These are phyloP conservation scores for Auricularia auricula-judae DNA, from an alignment of 768 basidiomycete genomes.

Conservation along the genomic window DNA sequence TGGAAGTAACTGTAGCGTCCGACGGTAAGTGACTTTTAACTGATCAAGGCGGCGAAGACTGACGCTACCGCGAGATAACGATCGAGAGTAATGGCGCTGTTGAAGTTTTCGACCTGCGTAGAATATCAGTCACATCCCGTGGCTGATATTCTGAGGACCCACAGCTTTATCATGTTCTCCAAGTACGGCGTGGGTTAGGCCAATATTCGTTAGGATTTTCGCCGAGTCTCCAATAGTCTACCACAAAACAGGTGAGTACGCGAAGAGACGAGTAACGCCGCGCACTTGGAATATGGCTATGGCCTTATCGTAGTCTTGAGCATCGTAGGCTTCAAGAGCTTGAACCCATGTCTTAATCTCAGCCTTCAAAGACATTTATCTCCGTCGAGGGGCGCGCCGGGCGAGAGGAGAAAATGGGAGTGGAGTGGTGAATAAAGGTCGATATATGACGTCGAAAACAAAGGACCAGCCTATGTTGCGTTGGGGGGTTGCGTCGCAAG, in stretches of 20 bases:
- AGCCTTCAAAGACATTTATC: slow-evolving; percentile 11
- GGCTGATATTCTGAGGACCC: background rate
- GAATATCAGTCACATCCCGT: background rate
- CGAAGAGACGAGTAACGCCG: slow-evolving; percentile 1
- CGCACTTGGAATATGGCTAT: slow-evolving; percentile 66
- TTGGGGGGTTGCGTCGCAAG: no score
- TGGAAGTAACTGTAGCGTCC: slow-evolving; percentile 59
- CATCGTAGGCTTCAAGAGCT: slow-evolving; percentile 83
- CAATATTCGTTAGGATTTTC: slow-evolving; percentile 88
- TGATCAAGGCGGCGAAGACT: slow-evolving; percentile 19
- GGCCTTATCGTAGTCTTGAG: slow-evolving; percentile 64
- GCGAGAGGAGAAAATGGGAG: background rate
- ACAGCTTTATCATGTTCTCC: slow-evolving; percentile 73
- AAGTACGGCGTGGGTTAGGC: slow-evolving; percentile 83
- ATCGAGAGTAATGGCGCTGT: slow-evolving; percentile 66
- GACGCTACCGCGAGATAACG: slow-evolving; percentile 81
- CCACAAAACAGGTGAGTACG: background rate
- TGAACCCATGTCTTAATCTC: slow-evolving; percentile 79
- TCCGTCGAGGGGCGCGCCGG: background rate
- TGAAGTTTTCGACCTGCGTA: slow-evolving; percentile 54
- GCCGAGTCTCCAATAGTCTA: slow-evolving; percentile 75
- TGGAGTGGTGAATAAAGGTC: background rate
- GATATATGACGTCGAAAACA: no score
- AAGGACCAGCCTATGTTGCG: no score
- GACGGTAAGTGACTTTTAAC: slow-evolving; percentile 1